Base-by-base conservation (phyloP, 495 filamentous ascomycete genomes). In the Hapsidospora chrysogenum region DNA sequence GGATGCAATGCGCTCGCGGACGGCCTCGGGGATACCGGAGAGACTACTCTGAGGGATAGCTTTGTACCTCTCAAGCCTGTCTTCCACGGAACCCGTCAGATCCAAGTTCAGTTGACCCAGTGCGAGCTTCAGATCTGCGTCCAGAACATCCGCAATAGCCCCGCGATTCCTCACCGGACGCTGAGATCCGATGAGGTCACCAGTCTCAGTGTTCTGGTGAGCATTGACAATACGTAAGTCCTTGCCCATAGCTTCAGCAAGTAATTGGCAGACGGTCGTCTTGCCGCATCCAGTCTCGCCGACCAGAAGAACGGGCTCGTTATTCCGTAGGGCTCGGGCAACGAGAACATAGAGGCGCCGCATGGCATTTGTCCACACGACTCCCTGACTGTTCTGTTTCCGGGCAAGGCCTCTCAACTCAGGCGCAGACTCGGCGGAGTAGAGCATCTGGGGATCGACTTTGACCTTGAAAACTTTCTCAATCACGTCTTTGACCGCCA, bases 271-370 rank as follows among this genome's bases (percentile, higher is more conserved):
- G 14, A 96, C 79, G 6, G 85, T 92, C 1, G 92, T 99, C 59
- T 99, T 99, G 19, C 92, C 92, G 46, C 85, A 93, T 2, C 92
- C 92, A 29, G 92, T 99, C 47, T 95, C 92, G 40, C 92, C 92
- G 26, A 99, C 83, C 8, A 99, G 62, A 28, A 99, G 61, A 10
- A 96, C 78, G 1, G 92, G 92, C 57, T 99, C 92, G 42, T 93
- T 84, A 46, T 93, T 87, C 10, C 72, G 70, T 35, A 96, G 54
- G 3, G 92, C 89, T 36, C 78, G 71, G 11, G 77, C 75, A 23
- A 96, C 82, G 10, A 99, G 57, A 9, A 89, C 68, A 52, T 80
- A 93, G 9, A 96, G 64, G 20, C 92, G 71, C 2, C 82, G 76
- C 85, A 96, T 99, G 2, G 85, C 83, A 43, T 74, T 74, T 0